These are phyloP conservation scores for Stevia rebaudiana DNA, from an alignment of 140 eudicot species.

Conservation along the genomic window DNA sequence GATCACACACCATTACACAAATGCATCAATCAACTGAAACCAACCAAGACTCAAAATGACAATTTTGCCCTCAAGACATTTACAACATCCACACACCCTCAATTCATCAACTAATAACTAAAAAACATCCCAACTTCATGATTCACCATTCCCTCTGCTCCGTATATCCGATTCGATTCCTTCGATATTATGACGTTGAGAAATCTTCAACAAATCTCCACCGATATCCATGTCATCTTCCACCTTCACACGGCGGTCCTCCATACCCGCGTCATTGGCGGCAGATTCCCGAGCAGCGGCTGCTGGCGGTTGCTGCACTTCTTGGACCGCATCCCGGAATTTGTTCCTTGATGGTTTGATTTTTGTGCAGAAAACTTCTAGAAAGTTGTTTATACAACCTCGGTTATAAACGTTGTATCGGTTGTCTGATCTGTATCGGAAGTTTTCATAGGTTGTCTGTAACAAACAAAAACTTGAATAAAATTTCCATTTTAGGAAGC, in stretches of 20 bases:
- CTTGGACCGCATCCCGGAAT: constrained; percentile 38
- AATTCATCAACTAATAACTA: constrained; percentile 24
- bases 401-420: constrained; percentile 46
- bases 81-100: constrained; percentile 41
- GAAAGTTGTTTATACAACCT: constrained; percentile 47
- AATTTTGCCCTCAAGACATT: constrained; percentile 32
- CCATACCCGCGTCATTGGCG: constrained; percentile 23
- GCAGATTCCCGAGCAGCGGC: constrained; percentile 27
- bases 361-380: constrained; percentile 53
- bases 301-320: constrained; percentile 29
- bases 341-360: constrained; percentile 46
- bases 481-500: not conserved
- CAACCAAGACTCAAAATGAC: constrained; percentile 19
- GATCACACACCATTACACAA: constrained; percentile 34
- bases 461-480: not conserved
- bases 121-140: constrained; percentile 4
- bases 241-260: constrained; percentile 40
- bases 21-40: constrained; percentile 15
- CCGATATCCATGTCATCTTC: constrained; percentile 52
- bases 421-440: constrained; percentile 53
- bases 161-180: constrained; percentile 40
- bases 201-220: constrained; percentile 41
- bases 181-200: constrained; percentile 40
- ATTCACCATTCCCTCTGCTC: constrained; percentile 40
- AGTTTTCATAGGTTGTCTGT: constrained; percentile 70